Conservation (phyloP, 768 basidiomycete genomes). For the Amanita molliuscula region DNA sequence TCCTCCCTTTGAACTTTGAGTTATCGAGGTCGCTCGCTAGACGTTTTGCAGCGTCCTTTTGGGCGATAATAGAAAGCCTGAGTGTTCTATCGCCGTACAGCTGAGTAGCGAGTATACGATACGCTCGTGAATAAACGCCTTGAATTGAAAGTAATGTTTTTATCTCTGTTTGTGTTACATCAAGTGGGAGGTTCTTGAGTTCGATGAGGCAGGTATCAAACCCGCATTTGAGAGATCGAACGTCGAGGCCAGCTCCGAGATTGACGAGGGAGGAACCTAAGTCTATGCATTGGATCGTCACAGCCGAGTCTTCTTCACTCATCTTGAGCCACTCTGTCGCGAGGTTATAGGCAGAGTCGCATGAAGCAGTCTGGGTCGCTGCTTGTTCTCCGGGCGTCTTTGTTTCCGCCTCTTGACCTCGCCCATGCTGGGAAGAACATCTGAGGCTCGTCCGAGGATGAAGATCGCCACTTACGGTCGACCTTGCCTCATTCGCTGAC, state of each 20-base stretch:
- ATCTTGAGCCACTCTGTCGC: constrained; percentile 3
- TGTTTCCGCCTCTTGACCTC: background rate
- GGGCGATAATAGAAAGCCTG: background rate
- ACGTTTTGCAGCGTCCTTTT: background rate
- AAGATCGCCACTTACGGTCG: background rate
- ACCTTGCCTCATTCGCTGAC: background rate
- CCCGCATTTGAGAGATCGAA: constrained; percentile 8
- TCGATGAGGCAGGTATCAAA: constrained; percentile 10
- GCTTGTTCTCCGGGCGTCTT: background rate
- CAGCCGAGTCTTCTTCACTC: constrained; percentile 1
- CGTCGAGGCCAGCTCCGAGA: constrained; percentile 10
- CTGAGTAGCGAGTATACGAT: background rate
- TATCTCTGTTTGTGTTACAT: background rate
- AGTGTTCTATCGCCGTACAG: background rate
- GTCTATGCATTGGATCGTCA: constrained; percentile 8
- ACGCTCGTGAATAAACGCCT: background rate
- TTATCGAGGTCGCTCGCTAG: background rate
- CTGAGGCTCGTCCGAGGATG: background rate
- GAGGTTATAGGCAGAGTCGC: background rate
- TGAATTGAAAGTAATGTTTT: constrained; percentile 4
- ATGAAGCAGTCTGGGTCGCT: background rate
- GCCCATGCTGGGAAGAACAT: background rate
- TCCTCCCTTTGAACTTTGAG: background rate
- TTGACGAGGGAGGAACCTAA: constrained; percentile 10
- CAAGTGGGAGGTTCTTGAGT: constrained; percentile 7